phyloP scores from a whole-genome alignment of 2,329 filamentous ascomycete genomes.

The Elsinoe ampelina region DNA sequence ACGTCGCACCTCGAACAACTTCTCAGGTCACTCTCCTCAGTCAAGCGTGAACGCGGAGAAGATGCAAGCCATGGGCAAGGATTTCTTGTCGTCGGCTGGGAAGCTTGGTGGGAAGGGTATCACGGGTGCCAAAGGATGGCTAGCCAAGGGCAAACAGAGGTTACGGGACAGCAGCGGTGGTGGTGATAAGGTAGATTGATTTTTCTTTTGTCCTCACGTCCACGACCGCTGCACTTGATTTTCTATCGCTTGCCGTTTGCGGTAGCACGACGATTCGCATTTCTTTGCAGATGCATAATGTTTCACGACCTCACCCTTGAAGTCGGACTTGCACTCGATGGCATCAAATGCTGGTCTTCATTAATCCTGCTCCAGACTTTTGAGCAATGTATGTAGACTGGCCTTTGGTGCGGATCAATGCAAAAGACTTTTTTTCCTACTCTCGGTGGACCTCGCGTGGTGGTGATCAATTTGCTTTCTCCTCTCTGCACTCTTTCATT shows the following conservation, averaged over 20 bases:
- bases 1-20: slow-evolving; percentile 2
- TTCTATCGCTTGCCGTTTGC: not conserved
- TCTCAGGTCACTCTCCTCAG: slow-evolving; percentile 10
- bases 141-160: slow-evolving; percentile 84
- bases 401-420: slow-evolving; percentile 14
- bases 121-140: slow-evolving; percentile 80
- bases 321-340: slow-evolving; percentile 12
- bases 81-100: slow-evolving; percentile 75
- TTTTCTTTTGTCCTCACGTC: slow-evolving; percentile 26
- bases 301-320: not conserved
- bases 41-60: slow-evolving; percentile 21
- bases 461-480: slow-evolving; percentile 2
- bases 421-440: slow-evolving; percentile 7
- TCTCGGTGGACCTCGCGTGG: not conserved
- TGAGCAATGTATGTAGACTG: slow-evolving; percentile 14
- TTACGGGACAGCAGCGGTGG: slow-evolving; percentile 55
- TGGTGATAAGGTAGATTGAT: slow-evolving; percentile 75
- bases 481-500: slow-evolving; percentile 18
- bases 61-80: slow-evolving; percentile 77
- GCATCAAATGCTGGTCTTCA: slow-evolving; percentile 15
- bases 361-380: slow-evolving; percentile 12
- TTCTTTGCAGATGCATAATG: not conserved
- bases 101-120: slow-evolving; percentile 57
- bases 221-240: slow-evolving; percentile 12
- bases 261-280: not conserved